Evolutionary conservation across 257 asterid species (phyloP), one percentile per base, ranked within the genome.

Genomic region (Solanum virginianum): DNA sequence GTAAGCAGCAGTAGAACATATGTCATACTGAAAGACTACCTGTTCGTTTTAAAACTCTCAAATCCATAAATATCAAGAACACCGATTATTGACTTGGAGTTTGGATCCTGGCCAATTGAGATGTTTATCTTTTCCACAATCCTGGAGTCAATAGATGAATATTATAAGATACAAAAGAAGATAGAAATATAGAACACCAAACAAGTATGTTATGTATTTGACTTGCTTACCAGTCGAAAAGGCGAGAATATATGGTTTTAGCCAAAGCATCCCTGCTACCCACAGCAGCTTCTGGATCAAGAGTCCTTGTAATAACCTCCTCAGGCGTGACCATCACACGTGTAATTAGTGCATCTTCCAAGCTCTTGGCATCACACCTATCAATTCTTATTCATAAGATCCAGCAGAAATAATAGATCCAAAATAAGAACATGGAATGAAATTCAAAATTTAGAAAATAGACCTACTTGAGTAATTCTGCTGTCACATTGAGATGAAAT

Each of bases 271-370:
- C 99, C 90, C 98, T 89, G 90, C 98, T 96, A 85, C 97, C 96
- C 88, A 92, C n/a, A 43, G 99, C 99, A 86, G 94, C 94, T 84
- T 93, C 98, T 80, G 99, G 99, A 83, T 96, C 99, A 39, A 96
- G 95, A 74, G 98, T 93, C 92, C 97, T 91, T 22, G 99, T 94
- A 86, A 96, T 96, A 74, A 96, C 89, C 91, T 96, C 98, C 89
- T 96, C 99, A 29, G 98, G 98, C 79, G 99, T 96, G 87, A 96
- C 96, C 99, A 96, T 96, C 88, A 94, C 98, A 89, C 99, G 99
- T 87, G 93, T 89, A 90, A 96, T 93, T 84, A 96, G 86, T 53
- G 99, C 99, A 91, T 93, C 98, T 88, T 96, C 99, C 92, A 96
- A 91, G 88, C 94, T 96, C 94, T 94, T 96, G 84, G 95, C 91